Percentiles rank a stretch among this genome's conserved stretches.
Conservation (phyloP, 768 basidiomycete species). For the Amanita rubescens region DNA sequence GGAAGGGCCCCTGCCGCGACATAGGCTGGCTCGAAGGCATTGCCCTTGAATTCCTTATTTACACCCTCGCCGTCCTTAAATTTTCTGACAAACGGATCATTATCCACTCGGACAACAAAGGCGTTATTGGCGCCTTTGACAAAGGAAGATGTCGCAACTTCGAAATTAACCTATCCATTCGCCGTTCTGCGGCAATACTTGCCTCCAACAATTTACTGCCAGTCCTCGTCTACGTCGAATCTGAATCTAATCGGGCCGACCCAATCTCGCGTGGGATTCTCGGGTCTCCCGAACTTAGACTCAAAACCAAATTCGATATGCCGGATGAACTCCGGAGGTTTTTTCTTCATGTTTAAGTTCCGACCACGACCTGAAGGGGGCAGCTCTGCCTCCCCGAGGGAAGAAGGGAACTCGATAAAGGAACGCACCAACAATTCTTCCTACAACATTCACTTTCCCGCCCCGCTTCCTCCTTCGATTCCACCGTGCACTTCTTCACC, state of each 20-base stretch:
- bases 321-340: constrained; percentile 11
- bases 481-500: constrained; percentile 1
- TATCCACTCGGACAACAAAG: constrained; percentile 29
- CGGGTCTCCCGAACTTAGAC: neutral
- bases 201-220: constrained; percentile 13
- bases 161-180: constrained; percentile 17
- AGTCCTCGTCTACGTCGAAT: constrained; percentile 17
- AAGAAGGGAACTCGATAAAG: neutral
- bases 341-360: constrained; percentile 7
- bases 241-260: constrained; percentile 24
- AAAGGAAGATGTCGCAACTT: constrained; percentile 21
- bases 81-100: constrained; percentile 13
- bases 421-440: too few relatives aligned
- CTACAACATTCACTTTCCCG: constrained; percentile 1
- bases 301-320: constrained; percentile 9
- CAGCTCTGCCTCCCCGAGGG: constrained; percentile 1
- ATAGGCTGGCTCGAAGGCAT: constrained; percentile 21
- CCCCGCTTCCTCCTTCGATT: neutral
- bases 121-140: constrained; percentile 24
- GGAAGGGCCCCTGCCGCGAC: constrained; percentile 12
- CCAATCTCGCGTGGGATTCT: constrained; percentile 18
- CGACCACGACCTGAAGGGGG: neutral
- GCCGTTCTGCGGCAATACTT: constrained; percentile 12
- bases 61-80: constrained; percentile 7
- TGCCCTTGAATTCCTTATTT: constrained; percentile 17